These are phyloP conservation scores for Tripterygium wilfordii DNA, from an alignment of 177 flowering plant genomes.

Conservation along the genomic window DNA sequence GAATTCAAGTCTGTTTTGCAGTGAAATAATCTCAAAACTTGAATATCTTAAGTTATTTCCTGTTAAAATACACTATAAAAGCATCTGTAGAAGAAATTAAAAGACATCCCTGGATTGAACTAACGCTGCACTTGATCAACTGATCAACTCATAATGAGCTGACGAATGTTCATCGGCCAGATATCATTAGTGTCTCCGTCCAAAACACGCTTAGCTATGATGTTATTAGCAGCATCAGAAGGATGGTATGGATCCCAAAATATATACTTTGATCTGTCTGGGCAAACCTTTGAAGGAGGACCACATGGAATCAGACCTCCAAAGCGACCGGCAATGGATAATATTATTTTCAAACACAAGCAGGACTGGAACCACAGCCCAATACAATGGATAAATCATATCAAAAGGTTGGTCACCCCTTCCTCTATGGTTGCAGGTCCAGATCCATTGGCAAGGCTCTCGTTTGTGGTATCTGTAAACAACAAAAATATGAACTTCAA, in stretches of 20 bases:
- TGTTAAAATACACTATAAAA: too few relatives aligned
- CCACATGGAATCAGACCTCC: constrained; percentile 79
- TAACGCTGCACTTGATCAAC: too few relatives aligned
- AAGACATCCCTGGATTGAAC: too few relatives aligned
- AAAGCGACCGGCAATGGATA: constrained; percentile 25
- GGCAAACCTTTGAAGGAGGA: constrained; percentile 49
- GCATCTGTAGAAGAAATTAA: too few relatives aligned
- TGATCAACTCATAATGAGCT: constrained; percentile 18
- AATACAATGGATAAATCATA: neutral
- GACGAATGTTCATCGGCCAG: constrained; percentile 54
- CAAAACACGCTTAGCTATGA: constrained; percentile 50
- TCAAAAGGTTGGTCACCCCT: neutral
- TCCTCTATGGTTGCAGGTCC: constrained; percentile 15
- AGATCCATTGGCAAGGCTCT: constrained; percentile 22
- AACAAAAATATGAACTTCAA: neutral
- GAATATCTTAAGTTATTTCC: too few relatives aligned
- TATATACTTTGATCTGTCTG: constrained; percentile 63
- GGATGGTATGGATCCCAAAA: constrained; percentile 94
- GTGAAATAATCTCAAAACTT: too few relatives aligned
- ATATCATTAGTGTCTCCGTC: constrained; percentile 39
- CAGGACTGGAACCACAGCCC: too few relatives aligned
- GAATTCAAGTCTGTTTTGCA: too few relatives aligned
- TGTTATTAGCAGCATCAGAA: constrained; percentile 51
- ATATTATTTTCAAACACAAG: too few relatives aligned
- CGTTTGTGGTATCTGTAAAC: constrained; percentile 8